A percentile compares a stretch with the other conserved stretches of the same genome.
These are phyloP conservation scores for Pleurotus salmoneostramineus DNA, from an alignment of 768 basidiomycete genomes.

Conservation along the genomic window DNA sequence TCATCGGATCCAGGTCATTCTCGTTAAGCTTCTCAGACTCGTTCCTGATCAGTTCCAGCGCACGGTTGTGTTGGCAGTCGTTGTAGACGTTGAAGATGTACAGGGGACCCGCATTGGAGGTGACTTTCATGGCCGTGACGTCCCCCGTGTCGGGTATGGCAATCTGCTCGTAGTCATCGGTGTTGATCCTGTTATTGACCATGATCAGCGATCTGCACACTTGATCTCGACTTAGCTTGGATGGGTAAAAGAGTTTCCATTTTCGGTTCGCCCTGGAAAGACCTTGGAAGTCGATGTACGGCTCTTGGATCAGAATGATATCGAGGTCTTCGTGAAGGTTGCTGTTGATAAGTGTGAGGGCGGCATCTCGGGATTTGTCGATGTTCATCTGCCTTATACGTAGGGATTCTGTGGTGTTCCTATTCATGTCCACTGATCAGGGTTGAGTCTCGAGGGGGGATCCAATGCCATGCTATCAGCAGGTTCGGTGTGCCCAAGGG, in stretches of 20 bases:
- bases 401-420: background rate
- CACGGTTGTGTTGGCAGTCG: conserved; percentile 14
- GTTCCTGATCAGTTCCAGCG: background rate
- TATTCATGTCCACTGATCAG: background rate
- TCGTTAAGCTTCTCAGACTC: background rate
- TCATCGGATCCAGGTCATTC: background rate
- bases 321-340: conserved; percentile 10
- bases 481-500: too few relatives aligned
- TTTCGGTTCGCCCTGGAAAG: conserved; percentile 9
- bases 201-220: conserved; percentile 3
- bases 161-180: background rate
- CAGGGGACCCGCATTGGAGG: conserved; percentile 7
- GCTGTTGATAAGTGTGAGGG: conserved; percentile 8
- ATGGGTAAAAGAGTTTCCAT: conserved; percentile 22
- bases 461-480: conserved; percentile 16
- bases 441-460: background rate
- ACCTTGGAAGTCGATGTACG: conserved; percentile 16
- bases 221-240: conserved; percentile 4
- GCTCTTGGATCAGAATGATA: conserved; percentile 26
- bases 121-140: conserved; percentile 22
- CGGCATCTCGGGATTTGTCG: conserved; percentile 17
- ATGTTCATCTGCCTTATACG: conserved; percentile 22
- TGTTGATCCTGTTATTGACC: background rate
- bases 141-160: background rate
- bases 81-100: conserved; percentile 29